Evolutionary conservation across 2,329 filamentous ascomycete genomes (phyloP).

Genomic region (Pezicula carpinea): DNA sequence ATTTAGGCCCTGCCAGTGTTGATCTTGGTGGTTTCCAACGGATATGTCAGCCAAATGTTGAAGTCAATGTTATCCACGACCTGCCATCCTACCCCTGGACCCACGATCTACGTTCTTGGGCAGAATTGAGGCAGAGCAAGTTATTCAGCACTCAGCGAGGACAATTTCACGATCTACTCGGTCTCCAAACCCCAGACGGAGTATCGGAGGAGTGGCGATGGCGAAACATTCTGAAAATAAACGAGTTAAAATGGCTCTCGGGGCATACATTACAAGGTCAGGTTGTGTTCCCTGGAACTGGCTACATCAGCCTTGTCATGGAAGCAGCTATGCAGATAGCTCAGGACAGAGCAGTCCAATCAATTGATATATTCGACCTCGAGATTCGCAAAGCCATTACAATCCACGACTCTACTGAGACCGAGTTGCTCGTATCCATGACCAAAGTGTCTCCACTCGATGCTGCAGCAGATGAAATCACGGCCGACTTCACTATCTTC

Average conservation of each 20-base stretch:
- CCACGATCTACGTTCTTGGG: slow-evolving; percentile 10
- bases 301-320: slow-evolving; percentile 42
- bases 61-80: not conserved
- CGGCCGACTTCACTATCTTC: no score
- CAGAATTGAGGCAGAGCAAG: slow-evolving; percentile 7
- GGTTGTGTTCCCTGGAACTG: slow-evolving; percentile 39
- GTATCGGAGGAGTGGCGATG: slow-evolving; percentile 8
- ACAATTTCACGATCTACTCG: slow-evolving; percentile 10
- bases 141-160: not conserved
- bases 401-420: not conserved
- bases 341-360: not conserved
- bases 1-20: not conserved
- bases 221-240: slow-evolving; percentile 9
- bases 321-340: slow-evolving; percentile 32
- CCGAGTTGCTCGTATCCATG: no score
- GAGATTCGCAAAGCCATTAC: not conserved
- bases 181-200: slow-evolving; percentile 2
- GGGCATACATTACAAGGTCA: slow-evolving; percentile 37
- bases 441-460: no score
- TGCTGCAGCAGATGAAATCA: no score
- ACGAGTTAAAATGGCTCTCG: slow-evolving; percentile 37
- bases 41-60: not conserved
- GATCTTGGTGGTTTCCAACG: not conserved
- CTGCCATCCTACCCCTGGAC: slow-evolving; percentile 16
- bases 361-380: not conserved